Percentiles rank a stretch among this genome's conserved stretches.
phyloP scores from a whole-genome alignment of 139 green algal species.

The Nannochloris sp. region DNA sequence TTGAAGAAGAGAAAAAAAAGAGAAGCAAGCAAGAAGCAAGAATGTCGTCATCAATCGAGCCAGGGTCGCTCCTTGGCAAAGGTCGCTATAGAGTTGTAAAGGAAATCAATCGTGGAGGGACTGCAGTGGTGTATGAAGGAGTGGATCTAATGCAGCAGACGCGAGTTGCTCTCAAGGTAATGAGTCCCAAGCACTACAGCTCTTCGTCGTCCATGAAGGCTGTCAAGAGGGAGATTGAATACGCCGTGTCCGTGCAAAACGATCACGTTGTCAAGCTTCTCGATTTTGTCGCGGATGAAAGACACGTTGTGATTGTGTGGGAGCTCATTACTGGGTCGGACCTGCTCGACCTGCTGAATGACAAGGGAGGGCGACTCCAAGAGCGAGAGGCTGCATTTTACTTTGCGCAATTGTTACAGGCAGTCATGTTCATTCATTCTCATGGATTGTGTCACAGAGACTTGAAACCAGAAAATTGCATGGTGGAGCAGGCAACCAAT shows the following conservation, averaged over 20 bases:
- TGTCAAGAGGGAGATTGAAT: constrained; percentile 20
- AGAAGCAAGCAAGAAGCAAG: no score
- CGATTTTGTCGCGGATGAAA: constrained; percentile 15
- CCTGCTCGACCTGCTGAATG: constrained; percentile 78
- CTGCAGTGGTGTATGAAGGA: constrained; percentile 20
- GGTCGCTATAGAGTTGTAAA: constrained; percentile 10
- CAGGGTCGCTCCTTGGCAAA: constrained; percentile 6
- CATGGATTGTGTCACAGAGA: constrained; percentile 66
- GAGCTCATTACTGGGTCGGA: constrained; percentile 72
- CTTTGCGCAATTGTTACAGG: constrained; percentile 57
- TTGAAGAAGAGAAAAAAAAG: no score
- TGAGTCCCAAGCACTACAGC: constrained; percentile 8
- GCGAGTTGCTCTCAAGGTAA: constrained; percentile 20
- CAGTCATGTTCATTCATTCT: constrained; percentile 52
- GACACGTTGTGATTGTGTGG: constrained; percentile 42
- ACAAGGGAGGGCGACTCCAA: constrained; percentile 40
- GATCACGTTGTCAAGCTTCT: constrained; percentile 19
- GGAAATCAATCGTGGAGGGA: constrained; percentile 26
- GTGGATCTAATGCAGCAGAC: neutral
- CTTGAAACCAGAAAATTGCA: constrained; percentile 76
- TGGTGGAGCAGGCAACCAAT: constrained; percentile 48
- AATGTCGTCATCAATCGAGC: no score
- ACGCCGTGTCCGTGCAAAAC: constrained; percentile 16
- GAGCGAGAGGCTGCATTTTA: constrained; percentile 56
- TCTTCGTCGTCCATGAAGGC: constrained; percentile 1